Evolutionary conservation across 1,139 yeast genomes (phyloP), one percentile per base, ranked within the genome.

Genomic region (Groenewaldozyma sp.): DNA sequence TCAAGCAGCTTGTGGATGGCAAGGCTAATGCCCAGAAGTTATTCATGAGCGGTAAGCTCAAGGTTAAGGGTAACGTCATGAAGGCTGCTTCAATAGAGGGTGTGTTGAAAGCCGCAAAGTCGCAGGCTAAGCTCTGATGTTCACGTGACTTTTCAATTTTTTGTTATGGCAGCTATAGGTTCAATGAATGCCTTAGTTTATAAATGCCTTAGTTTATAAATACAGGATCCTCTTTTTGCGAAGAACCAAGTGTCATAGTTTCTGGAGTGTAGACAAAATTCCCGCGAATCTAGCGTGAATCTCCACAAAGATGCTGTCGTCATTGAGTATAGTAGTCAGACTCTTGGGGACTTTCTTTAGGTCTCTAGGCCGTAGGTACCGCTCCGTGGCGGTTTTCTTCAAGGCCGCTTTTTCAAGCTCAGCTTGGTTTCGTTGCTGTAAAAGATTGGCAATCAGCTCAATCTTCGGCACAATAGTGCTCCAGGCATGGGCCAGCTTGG

Each of bases 31-130:
- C 94, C 43, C 94, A 83, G 64, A 80, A 78, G 67, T 72, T 84
- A 56, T 83, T 82, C 65, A 76, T 83, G 82, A 68, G 74, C 56
- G 94, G 94, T 42, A 81, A 80, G 63, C 73, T 83, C 63, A 83
- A 83, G 72, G 79, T 83, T 51, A 81, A 78, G 70, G 94, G 94
- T 55, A 82, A 83, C 67, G 80, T 83, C 68, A 81, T 82, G 88
- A 83, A 84, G 71, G 94, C 94, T 45, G 76, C 88, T 42, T 73
- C 78, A 45, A 75, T 82, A 48, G 94, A 83, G 64, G 64, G 73
- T 36, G 78, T 83, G 38, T 73, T 83, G 65, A 80, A 80, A 69
- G 64, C 74, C 41, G 73, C 82, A 41, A 78, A 72, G 54, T 53
- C 60, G 18, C 66, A 67, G 60, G 61, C 76, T 37, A 73, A 73